Conservation (phyloP, 176 grass and related monocot genomes). For the Areca catechu region DNA sequence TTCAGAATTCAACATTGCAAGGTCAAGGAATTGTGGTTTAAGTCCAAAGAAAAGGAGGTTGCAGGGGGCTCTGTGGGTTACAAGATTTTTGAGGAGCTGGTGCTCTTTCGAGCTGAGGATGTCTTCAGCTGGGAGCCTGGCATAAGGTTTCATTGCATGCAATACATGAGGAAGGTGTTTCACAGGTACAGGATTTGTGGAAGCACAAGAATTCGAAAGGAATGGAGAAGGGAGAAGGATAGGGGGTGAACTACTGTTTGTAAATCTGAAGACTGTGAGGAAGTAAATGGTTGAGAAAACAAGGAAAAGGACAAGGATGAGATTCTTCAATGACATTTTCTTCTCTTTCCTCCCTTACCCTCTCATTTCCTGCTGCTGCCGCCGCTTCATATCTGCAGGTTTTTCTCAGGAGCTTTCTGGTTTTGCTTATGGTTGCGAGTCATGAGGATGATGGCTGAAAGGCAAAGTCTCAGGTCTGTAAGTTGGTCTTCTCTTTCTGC, state of each 20-base stretch:
- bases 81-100: conserved; percentile 18
- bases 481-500: no score
- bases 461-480: no score
- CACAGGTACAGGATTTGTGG: not conserved
- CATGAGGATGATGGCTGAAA: no score
- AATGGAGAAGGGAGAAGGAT: not conserved
- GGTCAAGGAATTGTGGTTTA: conserved; percentile 22
- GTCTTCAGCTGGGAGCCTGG: conserved; percentile 14
- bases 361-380: no score
- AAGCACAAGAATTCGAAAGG: not conserved
- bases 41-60: conserved; percentile 42
- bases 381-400: no score
- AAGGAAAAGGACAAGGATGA: conserved; percentile 21
- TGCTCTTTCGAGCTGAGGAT: conserved; percentile 29
- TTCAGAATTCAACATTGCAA: conserved; percentile 16
- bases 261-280: conserved; percentile 24
- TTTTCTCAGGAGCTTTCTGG: no score
- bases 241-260: conserved; percentile 5
- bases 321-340: conserved; percentile 15
- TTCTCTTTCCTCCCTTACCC: no score
- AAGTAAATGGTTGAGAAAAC: conserved; percentile 29
- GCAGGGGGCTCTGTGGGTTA: conserved; percentile 27
- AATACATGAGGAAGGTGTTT: not conserved
- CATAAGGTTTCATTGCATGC: not conserved
- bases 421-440: no score